A percentile compares a stretch with the other conserved stretches of the same genome.
Evolutionary conservation across 148 eudicot genomes (phyloP).

Genomic region (Dysphania ambrosioides): DNA sequence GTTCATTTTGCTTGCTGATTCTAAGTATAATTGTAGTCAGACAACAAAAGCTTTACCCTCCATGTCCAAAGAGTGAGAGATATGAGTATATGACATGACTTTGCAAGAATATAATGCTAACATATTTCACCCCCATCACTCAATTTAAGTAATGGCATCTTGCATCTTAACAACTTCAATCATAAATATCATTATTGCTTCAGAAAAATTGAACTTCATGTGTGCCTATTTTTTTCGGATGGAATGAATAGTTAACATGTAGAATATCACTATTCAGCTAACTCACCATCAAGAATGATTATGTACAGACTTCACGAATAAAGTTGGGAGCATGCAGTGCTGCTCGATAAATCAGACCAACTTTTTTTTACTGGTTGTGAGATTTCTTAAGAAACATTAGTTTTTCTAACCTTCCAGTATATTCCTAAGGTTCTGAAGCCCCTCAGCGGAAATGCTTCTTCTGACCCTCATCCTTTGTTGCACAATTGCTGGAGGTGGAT

Average conservation of each 20-base stretch:
- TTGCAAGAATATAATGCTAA: not conserved
- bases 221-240: not conserved
- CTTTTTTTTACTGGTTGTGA: slow-evolving; percentile 5
- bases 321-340: slow-evolving; percentile 2
- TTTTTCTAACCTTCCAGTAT: slow-evolving; percentile 44
- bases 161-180: not conserved
- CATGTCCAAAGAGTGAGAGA: not conserved
- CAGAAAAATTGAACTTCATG: not conserved
- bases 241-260: slow-evolving; percentile 5
- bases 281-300: slow-evolving; percentile 25
- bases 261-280: slow-evolving; percentile 15
- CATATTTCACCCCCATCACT: not conserved
- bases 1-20: not conserved
- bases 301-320: slow-evolving; percentile 31
- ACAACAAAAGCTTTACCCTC: not conserved
- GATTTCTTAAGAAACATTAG: not conserved
- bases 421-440: slow-evolving; percentile 56
- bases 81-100: not conserved
- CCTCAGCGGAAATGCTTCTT: slow-evolving; percentile 79
- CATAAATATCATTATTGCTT: not conserved
- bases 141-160: not conserved
- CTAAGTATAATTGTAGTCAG: not conserved
- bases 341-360: slow-evolving; percentile 15
- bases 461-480: slow-evolving; percentile 51
- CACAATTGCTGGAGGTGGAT: slow-evolving; percentile 53